Conservation (phyloP, 2,329 filamentous ascomycete genomes). For the Lachnellula arida region DNA sequence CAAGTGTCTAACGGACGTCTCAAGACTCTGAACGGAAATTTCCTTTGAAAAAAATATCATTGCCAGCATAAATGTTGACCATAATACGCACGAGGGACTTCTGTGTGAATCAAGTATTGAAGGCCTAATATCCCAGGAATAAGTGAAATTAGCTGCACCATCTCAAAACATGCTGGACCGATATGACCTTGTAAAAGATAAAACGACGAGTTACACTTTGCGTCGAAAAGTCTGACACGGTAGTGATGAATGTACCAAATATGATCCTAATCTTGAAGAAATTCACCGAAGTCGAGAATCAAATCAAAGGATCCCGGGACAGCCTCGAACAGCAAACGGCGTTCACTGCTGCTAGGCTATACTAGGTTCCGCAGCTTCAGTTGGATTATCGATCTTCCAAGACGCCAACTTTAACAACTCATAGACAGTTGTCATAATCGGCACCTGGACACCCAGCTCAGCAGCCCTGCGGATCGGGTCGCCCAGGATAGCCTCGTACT, state of each 20-base stretch:
- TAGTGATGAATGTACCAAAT: not conserved
- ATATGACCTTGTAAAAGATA: too few relatives aligned
- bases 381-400: slow-evolving; percentile 29
- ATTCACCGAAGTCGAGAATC: too few relatives aligned
- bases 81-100: slow-evolving; percentile 26
- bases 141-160: slow-evolving; percentile 25
- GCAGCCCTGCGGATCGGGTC: slow-evolving; percentile 46
- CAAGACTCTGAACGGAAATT: slow-evolving; percentile 27
- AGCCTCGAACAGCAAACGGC: too few relatives aligned
- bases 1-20: slow-evolving; percentile 21
- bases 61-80: slow-evolving; percentile 7
- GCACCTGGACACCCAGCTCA: slow-evolving; percentile 45
- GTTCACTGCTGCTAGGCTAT: not conserved
- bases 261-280: too few relatives aligned
- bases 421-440: slow-evolving; percentile 47
- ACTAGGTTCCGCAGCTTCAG: not conserved
- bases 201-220: too few relatives aligned
- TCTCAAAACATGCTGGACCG: too few relatives aligned
- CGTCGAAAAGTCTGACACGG: not conserved
- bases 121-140: slow-evolving; percentile 23
- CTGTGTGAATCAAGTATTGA: slow-evolving; percentile 28
- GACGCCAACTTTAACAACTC: slow-evolving; percentile 47
- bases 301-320: too few relatives aligned
- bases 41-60: slow-evolving; percentile 21
- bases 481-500: slow-evolving; percentile 50